A percentile compares a stretch with the other conserved stretches of the same genome.
Evolutionary conservation across 1,139 yeast genomes (phyloP).

Genomic region (Hyphopichia pseudoburtonii): DNA sequence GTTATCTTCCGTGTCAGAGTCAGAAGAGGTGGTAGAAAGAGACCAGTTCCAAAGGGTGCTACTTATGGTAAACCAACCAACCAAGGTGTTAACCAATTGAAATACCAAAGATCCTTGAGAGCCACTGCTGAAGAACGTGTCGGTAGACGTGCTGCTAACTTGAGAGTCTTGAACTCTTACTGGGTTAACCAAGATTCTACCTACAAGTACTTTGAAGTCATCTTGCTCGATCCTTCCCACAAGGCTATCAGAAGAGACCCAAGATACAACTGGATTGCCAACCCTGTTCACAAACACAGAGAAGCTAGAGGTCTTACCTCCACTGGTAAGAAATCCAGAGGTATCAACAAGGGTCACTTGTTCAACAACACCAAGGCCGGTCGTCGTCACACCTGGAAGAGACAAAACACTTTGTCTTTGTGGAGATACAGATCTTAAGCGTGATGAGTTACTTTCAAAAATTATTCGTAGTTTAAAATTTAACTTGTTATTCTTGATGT

Average conservation of each 20-base stretch:
- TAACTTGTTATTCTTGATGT: neutral
- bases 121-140: conserved; percentile 99
- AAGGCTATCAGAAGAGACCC: conserved; percentile 99
- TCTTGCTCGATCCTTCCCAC: conserved; percentile 96
- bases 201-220: conserved; percentile 98
- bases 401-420: conserved; percentile 96
- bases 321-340: conserved; percentile 99
- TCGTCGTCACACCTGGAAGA: conserved; percentile 99
- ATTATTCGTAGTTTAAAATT: neutral
- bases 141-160: conserved; percentile 98
- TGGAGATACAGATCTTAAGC: conserved; percentile 99
- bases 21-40: conserved; percentile 99
- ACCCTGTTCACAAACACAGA: conserved; percentile 99
- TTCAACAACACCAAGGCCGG: conserved; percentile 98
- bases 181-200: conserved; percentile 99
- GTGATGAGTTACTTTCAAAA: conserved; percentile 3
- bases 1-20: conserved; percentile 98
- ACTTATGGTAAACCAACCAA: conserved; percentile 99
- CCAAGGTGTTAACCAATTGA: conserved; percentile 99
- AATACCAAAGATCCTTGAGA: conserved; percentile 98
- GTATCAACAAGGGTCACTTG: conserved; percentile 99
- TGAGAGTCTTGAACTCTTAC: conserved; percentile 99
- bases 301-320: conserved; percentile 99
- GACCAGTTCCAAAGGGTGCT: conserved; percentile 99
- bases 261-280: conserved; percentile 98